Evolutionary conservation across 2,329 filamentous ascomycete species (phyloP), one percentile per base, ranked within the genome.

Genomic region (Colletotrichum destructivum): DNA sequence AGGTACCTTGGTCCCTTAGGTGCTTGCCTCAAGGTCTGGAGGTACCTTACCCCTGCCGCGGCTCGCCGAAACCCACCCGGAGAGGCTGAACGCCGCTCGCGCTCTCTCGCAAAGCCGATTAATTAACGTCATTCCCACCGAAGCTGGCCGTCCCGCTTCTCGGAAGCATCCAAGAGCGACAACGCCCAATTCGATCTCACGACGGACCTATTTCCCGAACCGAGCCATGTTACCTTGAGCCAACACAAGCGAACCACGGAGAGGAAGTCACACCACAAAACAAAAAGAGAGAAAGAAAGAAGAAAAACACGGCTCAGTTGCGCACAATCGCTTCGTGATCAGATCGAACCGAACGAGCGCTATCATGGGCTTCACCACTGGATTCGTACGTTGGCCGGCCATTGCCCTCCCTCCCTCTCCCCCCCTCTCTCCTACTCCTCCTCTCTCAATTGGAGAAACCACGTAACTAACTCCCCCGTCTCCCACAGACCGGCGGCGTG

Each of bases 301-400:
- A 9, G 18, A 56, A 55, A 49, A 47, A 1, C 21, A 46, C 69
- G 64, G 52, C 49, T 62, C 35, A 56, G 57, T 35, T 54, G 69
- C 64, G 69, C 57, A 40, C 61, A 38, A 62, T 54, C 64, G 57
- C 49, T 62, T 44, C 46, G 44, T 26, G 42, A 70, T 18, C 46
- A 38, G 40, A 44, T 55, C 61, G 38, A 46, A 44, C 46, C 61
- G 38, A 55, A 40, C 23, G 54, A 65, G 62, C 26, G 57, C 51
- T 62, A 83, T 70, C 75, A 94, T 94, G 92, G 92, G 92, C 79
- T 94, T 94, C 85, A 88, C 89, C 75, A 87, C 90, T 52, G 93
- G 93, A 76, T 93, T 95, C 81, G 93, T 95, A 87, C 74, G 91
- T 47, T 13, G 26, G 31, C 31, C 8, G 8, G 8, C 31, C 31